Conservation (phyloP, 192 early-diverging fungal genomes). For the Phlyctochytrium planicorne region DNA sequence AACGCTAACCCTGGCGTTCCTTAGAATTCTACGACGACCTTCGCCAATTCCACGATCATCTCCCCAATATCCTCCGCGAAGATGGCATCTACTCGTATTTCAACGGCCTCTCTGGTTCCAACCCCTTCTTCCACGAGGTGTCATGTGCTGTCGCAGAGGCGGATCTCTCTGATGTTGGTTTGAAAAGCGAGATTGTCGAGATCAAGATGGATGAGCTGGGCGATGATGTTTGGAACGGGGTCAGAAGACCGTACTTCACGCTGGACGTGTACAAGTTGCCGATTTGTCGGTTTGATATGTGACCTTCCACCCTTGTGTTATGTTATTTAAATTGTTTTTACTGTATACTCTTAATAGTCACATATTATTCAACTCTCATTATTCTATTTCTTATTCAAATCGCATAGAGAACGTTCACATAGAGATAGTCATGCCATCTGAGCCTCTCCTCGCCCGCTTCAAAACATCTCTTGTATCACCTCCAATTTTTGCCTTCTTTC, state of each 20-base stretch:
- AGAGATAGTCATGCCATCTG: too few species aligned
- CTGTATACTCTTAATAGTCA: too few species aligned
- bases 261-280: constrained; percentile 75
- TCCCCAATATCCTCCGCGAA: constrained; percentile 50
- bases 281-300: constrained; percentile 55
- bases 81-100: constrained; percentile 91
- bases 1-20: background rate
- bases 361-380: too few species aligned
- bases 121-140: constrained; percentile 96
- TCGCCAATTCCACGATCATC: constrained; percentile 64
- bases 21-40: constrained; percentile 92
- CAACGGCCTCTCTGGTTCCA: constrained; percentile 90
- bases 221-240: constrained; percentile 84
- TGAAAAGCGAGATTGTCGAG: constrained; percentile 71
- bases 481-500: too few species aligned
- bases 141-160: constrained; percentile 81
- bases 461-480: too few species aligned
- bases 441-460: too few species aligned
- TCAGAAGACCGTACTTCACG: constrained; percentile 76
- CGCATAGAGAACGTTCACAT: too few species aligned
- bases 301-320: too few species aligned
- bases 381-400: too few species aligned
- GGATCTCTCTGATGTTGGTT: constrained; percentile 77
- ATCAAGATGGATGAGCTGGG: constrained; percentile 77
- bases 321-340: too few species aligned